These are phyloP conservation scores for Phytophthora cryptogea DNA, from an alignment of 352 stramenopile genomes.

Conservation along the genomic window DNA sequence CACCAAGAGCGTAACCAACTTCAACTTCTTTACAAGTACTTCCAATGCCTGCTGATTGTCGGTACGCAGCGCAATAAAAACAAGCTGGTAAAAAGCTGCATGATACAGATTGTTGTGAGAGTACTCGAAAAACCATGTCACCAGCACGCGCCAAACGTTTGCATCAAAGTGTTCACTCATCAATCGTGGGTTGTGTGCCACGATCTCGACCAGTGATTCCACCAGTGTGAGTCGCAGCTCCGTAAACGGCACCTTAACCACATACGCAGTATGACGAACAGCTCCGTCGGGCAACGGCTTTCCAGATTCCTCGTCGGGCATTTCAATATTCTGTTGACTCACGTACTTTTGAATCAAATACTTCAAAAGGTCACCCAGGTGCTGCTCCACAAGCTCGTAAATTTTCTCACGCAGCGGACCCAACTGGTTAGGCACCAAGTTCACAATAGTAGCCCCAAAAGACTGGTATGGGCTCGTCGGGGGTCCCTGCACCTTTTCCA, in stretches of 20 bases:
- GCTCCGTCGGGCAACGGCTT: conserved; percentile 59
- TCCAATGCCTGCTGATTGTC: conserved; percentile 83
- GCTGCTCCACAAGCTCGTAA: conserved; percentile 65
- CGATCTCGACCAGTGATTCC: conserved; percentile 83
- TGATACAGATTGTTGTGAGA: conserved; percentile 93
- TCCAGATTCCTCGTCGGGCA: conserved; percentile 59
- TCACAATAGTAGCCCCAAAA: conserved; percentile 85
- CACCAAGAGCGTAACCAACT: conserved; percentile 82
- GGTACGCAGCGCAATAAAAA: conserved; percentile 87
- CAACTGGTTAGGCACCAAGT: conserved; percentile 85
- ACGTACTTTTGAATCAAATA: conserved; percentile 82
- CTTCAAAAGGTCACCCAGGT: conserved; percentile 69
- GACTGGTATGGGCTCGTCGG: conserved; percentile 86
- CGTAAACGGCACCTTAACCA: conserved; percentile 90
- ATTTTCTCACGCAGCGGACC: conserved; percentile 68
- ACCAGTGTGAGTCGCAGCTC: conserved; percentile 88
- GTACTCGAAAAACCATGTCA: conserved; percentile 92
- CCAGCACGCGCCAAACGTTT: conserved; percentile 88
- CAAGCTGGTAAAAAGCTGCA: conserved; percentile 87
- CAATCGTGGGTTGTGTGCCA: conserved; percentile 75
- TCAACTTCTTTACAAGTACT: conserved; percentile 89
- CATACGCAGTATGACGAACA: conserved; percentile 86
- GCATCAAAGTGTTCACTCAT: conserved; percentile 76
- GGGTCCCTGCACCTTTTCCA: conserved; percentile 77
- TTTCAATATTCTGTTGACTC: conserved; percentile 80